These are phyloP conservation scores for Rhizoctonia solani DNA, from an alignment of 1,284 basidiomycete species.

Conservation along the genomic window DNA sequence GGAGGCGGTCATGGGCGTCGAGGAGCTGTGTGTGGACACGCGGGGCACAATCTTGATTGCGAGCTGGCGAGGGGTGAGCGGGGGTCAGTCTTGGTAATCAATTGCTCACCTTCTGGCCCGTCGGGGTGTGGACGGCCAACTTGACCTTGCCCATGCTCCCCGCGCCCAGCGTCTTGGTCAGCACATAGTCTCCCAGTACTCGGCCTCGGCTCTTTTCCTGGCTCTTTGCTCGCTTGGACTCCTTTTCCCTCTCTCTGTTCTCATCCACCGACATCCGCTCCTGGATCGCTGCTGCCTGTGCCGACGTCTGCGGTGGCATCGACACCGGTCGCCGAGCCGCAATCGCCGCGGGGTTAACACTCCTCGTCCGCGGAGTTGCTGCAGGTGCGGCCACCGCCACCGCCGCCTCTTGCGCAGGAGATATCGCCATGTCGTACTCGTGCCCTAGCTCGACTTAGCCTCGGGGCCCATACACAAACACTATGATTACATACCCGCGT, in stretches of 20 bases:
- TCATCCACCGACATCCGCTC: slow-evolving; percentile 31
- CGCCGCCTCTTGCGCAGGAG: slow-evolving; percentile 44
- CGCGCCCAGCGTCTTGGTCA: slow-evolving; percentile 96
- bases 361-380: slow-evolving; percentile 31
- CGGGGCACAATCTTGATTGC: slow-evolving; percentile 97
- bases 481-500: slow-evolving; percentile 38
- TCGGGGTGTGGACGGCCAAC: slow-evolving; percentile 86
- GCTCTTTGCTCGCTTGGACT: slow-evolving; percentile 19
- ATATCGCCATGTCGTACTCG: slow-evolving; percentile 59
- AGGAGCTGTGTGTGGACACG: slow-evolving; percentile 48
- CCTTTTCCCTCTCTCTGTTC: slow-evolving; percentile 50
- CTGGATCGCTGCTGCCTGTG: slow-evolving; percentile 40
- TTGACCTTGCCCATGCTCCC: slow-evolving; percentile 99
- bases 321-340: slow-evolving; percentile 60
- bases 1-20: slow-evolving; percentile 55
- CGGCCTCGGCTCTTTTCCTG: slow-evolving; percentile 37
- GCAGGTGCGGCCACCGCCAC: slow-evolving; percentile 38
- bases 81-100: background rate
- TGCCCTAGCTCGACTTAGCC: slow-evolving; percentile 47
- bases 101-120: slow-evolving; percentile 89
- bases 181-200: slow-evolving; percentile 90
- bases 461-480: background rate
- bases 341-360: slow-evolving; percentile 30
- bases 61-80: slow-evolving; percentile 57
- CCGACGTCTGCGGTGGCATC: slow-evolving; percentile 64